Evolutionary conservation across 805 yeast genomes (phyloP).

Genomic region (Kuraishia ogatae): DNA sequence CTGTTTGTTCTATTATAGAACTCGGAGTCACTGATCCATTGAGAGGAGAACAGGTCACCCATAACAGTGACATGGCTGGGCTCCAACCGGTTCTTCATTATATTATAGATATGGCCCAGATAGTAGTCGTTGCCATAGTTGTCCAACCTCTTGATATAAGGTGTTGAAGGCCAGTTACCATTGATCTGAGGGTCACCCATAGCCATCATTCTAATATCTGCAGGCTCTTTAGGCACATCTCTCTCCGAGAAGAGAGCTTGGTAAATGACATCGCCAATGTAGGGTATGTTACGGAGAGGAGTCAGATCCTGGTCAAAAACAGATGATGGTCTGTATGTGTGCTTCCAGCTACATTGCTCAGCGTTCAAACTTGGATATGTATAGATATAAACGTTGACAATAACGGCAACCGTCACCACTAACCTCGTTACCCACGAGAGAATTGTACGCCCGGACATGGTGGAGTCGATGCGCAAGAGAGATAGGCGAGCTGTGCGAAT

Average conservation of each 20-base stretch:
- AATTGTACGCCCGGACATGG: background rate
- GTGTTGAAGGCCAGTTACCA: slow-evolving; percentile 71
- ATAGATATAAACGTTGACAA: slow-evolving; percentile 57
- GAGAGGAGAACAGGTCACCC: slow-evolving; percentile 91
- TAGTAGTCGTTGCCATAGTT: slow-evolving; percentile 86
- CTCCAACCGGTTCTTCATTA: slow-evolving; percentile 50
- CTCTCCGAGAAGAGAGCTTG: slow-evolving; percentile 19
- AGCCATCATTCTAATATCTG: slow-evolving; percentile 60
- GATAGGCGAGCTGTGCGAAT: background rate
- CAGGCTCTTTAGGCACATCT: slow-evolving; percentile 10
- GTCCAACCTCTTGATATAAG: slow-evolving; percentile 68
- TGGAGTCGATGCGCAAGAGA: background rate
- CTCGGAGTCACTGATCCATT: slow-evolving; percentile 89
- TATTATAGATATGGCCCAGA: slow-evolving; percentile 71
- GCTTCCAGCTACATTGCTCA: slow-evolving; percentile 54
- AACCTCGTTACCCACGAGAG: background rate
- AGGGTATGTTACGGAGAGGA: slow-evolving; percentile 17
- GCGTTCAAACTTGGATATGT: slow-evolving; percentile 64
- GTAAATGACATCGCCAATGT: slow-evolving; percentile 23
- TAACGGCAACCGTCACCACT: background rate
- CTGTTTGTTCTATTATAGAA: slow-evolving; percentile 73
- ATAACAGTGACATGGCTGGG: slow-evolving; percentile 84
- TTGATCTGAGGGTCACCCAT: slow-evolving; percentile 97
- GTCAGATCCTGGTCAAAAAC: slow-evolving; percentile 9
- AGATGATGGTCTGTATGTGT: slow-evolving; percentile 14